phyloP scores from a whole-genome alignment of 257 asterid species.

The Solanum okadae region DNA sequence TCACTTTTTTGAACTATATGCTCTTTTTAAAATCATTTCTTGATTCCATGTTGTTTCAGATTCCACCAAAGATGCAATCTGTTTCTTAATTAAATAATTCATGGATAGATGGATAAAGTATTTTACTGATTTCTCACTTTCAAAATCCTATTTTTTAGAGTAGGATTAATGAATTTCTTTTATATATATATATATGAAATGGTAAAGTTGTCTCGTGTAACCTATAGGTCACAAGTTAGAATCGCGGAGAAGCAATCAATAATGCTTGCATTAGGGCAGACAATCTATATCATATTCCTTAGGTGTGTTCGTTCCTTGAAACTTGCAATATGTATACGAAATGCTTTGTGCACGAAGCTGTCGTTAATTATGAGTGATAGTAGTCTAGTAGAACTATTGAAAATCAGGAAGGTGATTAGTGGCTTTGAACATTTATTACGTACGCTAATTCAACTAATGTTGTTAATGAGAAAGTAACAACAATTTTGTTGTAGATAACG shows the following conservation, averaged over 20 bases:
- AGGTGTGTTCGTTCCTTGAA: rapidly evolving
- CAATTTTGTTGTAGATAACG: not conserved
- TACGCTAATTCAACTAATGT: not conserved
- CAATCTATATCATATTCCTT: no score
- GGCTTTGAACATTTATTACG: not conserved
- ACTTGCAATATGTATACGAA: no score
- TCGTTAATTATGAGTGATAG: not conserved
- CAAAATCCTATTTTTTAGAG: not conserved
- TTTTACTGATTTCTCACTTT: not conserved
- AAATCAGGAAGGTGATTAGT: not conserved
- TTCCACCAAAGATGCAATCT: not conserved
- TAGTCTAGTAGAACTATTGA: not conserved
- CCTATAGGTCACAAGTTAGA: not conserved
- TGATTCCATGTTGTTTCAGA: not conserved
- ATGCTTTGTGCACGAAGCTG: not conserved
- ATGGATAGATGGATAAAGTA: not conserved
- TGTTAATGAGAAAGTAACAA: not conserved
- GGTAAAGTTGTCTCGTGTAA: not conserved
- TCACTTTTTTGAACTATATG: not conserved
- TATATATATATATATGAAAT: no score
- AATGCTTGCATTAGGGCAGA: not conserved
- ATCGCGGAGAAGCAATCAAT: not conserved
- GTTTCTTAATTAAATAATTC: not conserved
- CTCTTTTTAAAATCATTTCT: not conserved
- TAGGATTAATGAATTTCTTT: no score